phyloP scores from a whole-genome alignment of 371 early-diverging fungal species.

The Circinella umbellata region DNA sequence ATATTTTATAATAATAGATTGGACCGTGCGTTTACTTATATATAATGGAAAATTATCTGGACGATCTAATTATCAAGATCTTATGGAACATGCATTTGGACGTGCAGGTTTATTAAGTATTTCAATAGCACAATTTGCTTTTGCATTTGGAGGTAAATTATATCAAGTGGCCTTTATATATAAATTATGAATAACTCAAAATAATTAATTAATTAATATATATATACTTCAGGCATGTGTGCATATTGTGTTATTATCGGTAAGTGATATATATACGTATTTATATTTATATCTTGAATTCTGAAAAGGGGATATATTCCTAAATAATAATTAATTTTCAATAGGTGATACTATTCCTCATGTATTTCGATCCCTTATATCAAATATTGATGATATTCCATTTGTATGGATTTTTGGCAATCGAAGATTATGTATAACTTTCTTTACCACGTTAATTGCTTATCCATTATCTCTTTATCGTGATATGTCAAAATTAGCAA shows the following conservation, averaged over 20 bases:
- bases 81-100: slow-evolving; percentile 78
- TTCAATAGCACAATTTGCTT: slow-evolving; percentile 79
- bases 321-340: slow-evolving; percentile 7
- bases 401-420: slow-evolving; percentile 57
- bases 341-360: slow-evolving; percentile 80
- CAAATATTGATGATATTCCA: slow-evolving; percentile 56
- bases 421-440: slow-evolving; percentile 63
- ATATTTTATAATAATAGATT: slow-evolving; percentile 49
- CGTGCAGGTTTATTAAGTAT: slow-evolving; percentile 69
- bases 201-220: too few species aligned
- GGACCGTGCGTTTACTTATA: slow-evolving; percentile 78
- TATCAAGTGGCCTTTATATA: too few species aligned
- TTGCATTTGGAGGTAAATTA: slow-evolving; percentile 79
- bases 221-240: slow-evolving; percentile 59
- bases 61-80: slow-evolving; percentile 75
- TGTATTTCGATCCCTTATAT: slow-evolving; percentile 70
- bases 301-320: too few species aligned
- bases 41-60: slow-evolving; percentile 74
- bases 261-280: slow-evolving; percentile 24
- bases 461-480: slow-evolving; percentile 80
- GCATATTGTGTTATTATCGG: slow-evolving; percentile 82
- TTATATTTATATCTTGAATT: too few species aligned
- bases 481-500: slow-evolving; percentile 82
- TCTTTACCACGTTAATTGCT: slow-evolving; percentile 71
- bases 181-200: too few species aligned